phyloP scores from a whole-genome alignment of 805 yeast genomes.

The Ogataea paradorogensis region DNA sequence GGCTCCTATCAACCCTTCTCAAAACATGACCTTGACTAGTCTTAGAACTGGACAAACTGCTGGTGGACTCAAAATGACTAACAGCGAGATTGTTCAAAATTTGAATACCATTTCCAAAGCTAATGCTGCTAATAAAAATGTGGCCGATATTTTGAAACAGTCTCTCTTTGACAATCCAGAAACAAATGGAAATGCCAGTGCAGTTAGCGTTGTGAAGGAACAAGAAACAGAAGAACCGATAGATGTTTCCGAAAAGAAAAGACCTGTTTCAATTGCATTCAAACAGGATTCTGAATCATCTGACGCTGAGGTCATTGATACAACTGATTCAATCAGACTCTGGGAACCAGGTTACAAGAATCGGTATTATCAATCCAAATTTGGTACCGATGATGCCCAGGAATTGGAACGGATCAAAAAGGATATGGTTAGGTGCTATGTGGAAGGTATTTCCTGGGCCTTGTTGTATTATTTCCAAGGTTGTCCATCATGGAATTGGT shows the following conservation, averaged over 20 bases:
- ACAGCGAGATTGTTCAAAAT: slow-evolving; percentile 67
- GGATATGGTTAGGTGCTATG: slow-evolving; percentile 65
- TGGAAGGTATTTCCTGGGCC: slow-evolving; percentile 98
- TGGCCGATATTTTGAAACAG: slow-evolving; percentile 58
- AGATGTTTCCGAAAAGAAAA: slow-evolving; percentile 27
- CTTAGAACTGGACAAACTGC: slow-evolving; percentile 66
- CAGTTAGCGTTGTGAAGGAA: slow-evolving; percentile 29
- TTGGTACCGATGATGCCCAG: slow-evolving; percentile 53
- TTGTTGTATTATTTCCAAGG: slow-evolving; percentile 92
- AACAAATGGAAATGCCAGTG: slow-evolving; percentile 21
- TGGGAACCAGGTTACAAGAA: slow-evolving; percentile 86
- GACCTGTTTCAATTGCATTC: slow-evolving; percentile 22
- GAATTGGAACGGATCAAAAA: slow-evolving; percentile 52
- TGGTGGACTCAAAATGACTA: slow-evolving; percentile 58
- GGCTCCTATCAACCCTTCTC: slow-evolving; percentile 68
- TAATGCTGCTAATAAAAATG: slow-evolving; percentile 64
- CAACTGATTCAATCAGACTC: slow-evolving; percentile 52
- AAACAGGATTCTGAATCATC: slow-evolving; percentile 31
- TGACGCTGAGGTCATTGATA: slow-evolving; percentile 42
- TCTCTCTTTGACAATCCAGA: slow-evolving; percentile 25
- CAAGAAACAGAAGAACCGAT: slow-evolving; percentile 26
- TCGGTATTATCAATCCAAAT: slow-evolving; percentile 78
- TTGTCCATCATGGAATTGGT: slow-evolving; percentile 99
- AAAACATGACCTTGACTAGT: slow-evolving; percentile 73
- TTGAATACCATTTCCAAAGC: slow-evolving; percentile 64